phyloP scores from a whole-genome alignment of 192 early-diverging fungal genomes.

The Ambispora gerdemannii region DNA sequence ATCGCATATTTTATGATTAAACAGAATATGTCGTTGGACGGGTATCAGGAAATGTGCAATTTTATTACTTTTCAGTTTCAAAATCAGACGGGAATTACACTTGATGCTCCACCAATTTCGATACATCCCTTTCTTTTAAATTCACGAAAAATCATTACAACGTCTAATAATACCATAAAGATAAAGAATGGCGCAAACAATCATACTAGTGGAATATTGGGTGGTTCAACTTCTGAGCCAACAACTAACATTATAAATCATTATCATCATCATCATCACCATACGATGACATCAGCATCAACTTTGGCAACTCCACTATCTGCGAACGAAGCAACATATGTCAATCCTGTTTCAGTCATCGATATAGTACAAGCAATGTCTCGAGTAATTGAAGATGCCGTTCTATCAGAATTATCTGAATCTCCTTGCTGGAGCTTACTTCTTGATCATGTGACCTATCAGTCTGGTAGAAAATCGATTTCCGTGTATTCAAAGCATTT shows the following conservation, averaged over 20 bases:
- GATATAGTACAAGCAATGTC: not conserved
- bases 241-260: not conserved
- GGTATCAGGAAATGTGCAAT: not conserved
- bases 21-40: not conserved
- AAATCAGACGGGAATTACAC: not conserved
- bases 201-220: not conserved
- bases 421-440: not conserved
- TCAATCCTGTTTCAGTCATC: not conserved
- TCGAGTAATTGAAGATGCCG: not conserved
- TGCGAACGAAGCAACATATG: not conserved
- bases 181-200: not conserved
- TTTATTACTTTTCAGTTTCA: not conserved
- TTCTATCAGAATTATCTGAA: not conserved
- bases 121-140: not conserved
- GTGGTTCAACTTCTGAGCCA: not conserved
- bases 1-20: not conserved
- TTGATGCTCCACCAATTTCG: not conserved
- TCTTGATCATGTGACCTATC: not conserved
- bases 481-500: not conserved
- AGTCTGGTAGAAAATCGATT: not conserved
- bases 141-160: too few relatives aligned
- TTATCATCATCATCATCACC: too few relatives aligned
- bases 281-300: too few relatives aligned
- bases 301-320: not conserved
- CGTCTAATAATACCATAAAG: too few relatives aligned